Evolutionary conservation across 768 basidiomycete species (phyloP).

Genomic region (Pulveroboletus sp.): DNA sequence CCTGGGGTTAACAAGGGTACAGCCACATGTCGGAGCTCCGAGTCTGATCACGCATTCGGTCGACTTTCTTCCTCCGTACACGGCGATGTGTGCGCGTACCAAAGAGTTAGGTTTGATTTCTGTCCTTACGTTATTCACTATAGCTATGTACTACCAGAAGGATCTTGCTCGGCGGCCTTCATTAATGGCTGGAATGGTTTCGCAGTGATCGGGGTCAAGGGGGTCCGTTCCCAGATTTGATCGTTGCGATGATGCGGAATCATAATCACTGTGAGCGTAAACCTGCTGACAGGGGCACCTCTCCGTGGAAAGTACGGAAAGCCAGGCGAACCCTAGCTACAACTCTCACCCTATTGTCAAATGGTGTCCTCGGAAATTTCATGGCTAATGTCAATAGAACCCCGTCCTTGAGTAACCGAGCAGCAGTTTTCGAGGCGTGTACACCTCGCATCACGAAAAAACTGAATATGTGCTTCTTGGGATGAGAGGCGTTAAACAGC

Average conservation of each 20-base stretch:
- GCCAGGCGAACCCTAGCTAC: conserved; percentile 15
- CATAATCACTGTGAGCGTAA: conserved; percentile 9
- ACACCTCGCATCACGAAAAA: conserved; percentile 2
- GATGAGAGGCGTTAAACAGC: neutral
- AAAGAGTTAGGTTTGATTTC: conserved; percentile 4
- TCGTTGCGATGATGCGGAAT: conserved; percentile 26
- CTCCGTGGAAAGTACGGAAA: conserved; percentile 26
- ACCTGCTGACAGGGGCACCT: conserved; percentile 27
- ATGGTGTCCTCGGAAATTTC: too few species aligned
- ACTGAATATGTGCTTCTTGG: conserved; percentile 4
- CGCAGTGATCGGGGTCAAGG: conserved; percentile 20
- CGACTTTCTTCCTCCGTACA: too few species aligned
- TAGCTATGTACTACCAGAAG: too few species aligned
- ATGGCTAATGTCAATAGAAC: too few species aligned
- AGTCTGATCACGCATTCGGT: neutral
- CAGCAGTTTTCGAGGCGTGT: neutral
- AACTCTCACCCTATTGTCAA: conserved; percentile 12
- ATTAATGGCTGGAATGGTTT: neutral
- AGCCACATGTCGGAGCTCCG: too few species aligned
- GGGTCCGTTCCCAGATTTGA: conserved; percentile 15
- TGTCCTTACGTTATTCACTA: neutral
- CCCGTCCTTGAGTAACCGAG: too few species aligned
- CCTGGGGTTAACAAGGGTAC: conserved; percentile 1
- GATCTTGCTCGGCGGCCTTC: conserved; percentile 2
- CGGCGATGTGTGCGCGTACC: too few species aligned